phyloP scores from a whole-genome alignment of 2,329 filamentous ascomycete species.

The Colletotrichum scovillei region DNA sequence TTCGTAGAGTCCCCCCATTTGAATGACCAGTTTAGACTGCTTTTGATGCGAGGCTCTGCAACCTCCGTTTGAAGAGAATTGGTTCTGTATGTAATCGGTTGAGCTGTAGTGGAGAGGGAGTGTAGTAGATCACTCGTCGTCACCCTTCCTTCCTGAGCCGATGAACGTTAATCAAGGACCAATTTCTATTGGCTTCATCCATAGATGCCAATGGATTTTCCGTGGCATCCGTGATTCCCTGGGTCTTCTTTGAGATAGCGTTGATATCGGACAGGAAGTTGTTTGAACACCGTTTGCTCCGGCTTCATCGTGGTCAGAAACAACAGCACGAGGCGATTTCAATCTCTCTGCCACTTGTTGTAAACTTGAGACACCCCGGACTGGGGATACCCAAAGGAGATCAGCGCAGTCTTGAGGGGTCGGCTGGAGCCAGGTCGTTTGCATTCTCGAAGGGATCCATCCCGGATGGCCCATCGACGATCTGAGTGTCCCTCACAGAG shows the following conservation, averaged over 20 bases:
- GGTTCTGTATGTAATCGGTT: neutral
- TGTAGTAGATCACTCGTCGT: neutral
- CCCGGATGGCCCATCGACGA: constrained; percentile 24
- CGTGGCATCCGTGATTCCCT: neutral
- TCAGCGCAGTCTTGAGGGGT: constrained; percentile 19
- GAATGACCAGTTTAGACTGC: too few relatives aligned
- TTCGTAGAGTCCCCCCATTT: neutral
- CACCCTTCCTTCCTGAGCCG: neutral
- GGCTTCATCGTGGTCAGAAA: neutral
- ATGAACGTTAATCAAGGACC: neutral
- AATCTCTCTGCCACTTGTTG: constrained; percentile 4
- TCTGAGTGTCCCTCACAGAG: constrained; percentile 12
- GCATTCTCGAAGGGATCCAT: constrained; percentile 25
- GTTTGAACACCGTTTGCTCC: neutral
- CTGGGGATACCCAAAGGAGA: constrained; percentile 20
- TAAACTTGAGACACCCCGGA: constrained; percentile 26
- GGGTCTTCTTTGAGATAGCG: neutral
- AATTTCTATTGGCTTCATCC: neutral
- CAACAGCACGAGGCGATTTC: neutral
- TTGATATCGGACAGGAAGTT: neutral
- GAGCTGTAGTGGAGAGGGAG: neutral
- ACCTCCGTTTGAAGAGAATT: neutral
- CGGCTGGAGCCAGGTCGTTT: constrained; percentile 23
- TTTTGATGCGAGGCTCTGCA: neutral
- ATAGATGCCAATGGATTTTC: neutral